These are phyloP conservation scores for Mitragyna speciosa DNA, from an alignment of 257 asterid genomes.

Conservation along the genomic window DNA sequence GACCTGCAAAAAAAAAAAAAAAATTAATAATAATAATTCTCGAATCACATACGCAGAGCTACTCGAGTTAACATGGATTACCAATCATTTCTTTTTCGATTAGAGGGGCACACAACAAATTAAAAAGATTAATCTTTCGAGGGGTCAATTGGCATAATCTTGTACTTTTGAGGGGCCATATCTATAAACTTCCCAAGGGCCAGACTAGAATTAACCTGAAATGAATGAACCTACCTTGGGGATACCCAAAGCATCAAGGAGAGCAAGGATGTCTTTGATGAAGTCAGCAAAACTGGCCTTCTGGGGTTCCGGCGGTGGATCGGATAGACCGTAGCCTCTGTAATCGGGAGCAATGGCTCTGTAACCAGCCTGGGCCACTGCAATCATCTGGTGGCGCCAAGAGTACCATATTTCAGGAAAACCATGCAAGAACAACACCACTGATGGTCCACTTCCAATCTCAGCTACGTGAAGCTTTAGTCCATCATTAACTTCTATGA, in stretches of 20 bases:
- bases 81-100: background rate
- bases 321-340: slow-evolving; percentile 67
- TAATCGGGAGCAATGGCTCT: slow-evolving; percentile 58
- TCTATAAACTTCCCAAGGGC: no score
- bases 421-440: slow-evolving; percentile 32
- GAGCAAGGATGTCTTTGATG: slow-evolving; percentile 38
- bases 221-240: slow-evolving; percentile 35
- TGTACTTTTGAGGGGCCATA: background rate
- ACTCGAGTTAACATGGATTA: no score
- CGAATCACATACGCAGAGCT: no score
- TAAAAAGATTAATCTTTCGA: background rate
- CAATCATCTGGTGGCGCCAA: slow-evolving; percentile 42
- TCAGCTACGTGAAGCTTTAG: slow-evolving; percentile 36
- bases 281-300: slow-evolving; percentile 40
- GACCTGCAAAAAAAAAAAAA: slow-evolving; percentile 47
- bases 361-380: slow-evolving; percentile 45
- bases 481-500: slow-evolving; percentile 24
- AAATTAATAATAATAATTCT: no score
- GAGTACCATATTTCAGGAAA: slow-evolving; percentile 42
- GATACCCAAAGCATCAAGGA: slow-evolving; percentile 49
- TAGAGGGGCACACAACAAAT: background rate
- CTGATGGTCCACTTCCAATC: slow-evolving; percentile 25
- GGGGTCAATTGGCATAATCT: background rate
- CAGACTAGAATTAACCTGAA: no score
- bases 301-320: slow-evolving; percentile 46